A percentile compares a stretch with the other conserved stretches of the same genome.
Conservation (phyloP, 768 basidiomycete genomes). For the Podaxis sp. region DNA sequence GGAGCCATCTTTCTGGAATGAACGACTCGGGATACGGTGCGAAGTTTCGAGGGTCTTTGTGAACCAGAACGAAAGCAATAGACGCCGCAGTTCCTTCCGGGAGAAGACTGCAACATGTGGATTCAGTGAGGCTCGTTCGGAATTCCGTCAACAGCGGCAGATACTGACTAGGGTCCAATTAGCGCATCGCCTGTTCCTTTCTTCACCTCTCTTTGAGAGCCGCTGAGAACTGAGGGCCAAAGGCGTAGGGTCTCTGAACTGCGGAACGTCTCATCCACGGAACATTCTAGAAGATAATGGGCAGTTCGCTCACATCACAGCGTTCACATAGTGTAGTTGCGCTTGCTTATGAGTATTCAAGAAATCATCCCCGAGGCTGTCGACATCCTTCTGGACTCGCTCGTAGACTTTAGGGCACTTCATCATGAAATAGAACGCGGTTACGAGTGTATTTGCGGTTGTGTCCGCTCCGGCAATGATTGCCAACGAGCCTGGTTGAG, state of each 20-base stretch:
- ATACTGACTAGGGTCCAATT: slow-evolving; percentile 19
- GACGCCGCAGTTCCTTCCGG: slow-evolving; percentile 39
- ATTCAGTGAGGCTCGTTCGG: slow-evolving; percentile 1
- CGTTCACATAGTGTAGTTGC: slow-evolving; percentile 30
- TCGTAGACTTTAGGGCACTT: slow-evolving; percentile 22
- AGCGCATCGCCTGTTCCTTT: slow-evolving; percentile 29
- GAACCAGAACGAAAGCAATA: slow-evolving; percentile 38
- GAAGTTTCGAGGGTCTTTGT: slow-evolving; percentile 38
- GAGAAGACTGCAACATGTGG: slow-evolving; percentile 28
- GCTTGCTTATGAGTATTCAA: slow-evolving; percentile 24
- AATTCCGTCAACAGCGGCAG: not conserved
- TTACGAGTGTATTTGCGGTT: slow-evolving; percentile 26
- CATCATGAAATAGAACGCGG: slow-evolving; percentile 29
- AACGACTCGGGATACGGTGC: slow-evolving; percentile 36
- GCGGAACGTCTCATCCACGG: not conserved
- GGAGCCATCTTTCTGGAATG: slow-evolving; percentile 40
- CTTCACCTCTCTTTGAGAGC: slow-evolving; percentile 32
- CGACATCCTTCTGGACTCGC: slow-evolving; percentile 28
- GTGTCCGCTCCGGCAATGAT: slow-evolving; percentile 36
- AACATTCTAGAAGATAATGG: not conserved
- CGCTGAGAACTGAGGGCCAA: slow-evolving; percentile 35
- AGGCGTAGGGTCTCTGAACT: slow-evolving; percentile 41
- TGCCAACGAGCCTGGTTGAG: slow-evolving; percentile 20
- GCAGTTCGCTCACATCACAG: slow-evolving; percentile 30
- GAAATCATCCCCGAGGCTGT: slow-evolving; percentile 21